These are phyloP conservation scores for Thamnidium elegans DNA, from an alignment of 192 early-diverging fungal species.

Conservation along the genomic window DNA sequence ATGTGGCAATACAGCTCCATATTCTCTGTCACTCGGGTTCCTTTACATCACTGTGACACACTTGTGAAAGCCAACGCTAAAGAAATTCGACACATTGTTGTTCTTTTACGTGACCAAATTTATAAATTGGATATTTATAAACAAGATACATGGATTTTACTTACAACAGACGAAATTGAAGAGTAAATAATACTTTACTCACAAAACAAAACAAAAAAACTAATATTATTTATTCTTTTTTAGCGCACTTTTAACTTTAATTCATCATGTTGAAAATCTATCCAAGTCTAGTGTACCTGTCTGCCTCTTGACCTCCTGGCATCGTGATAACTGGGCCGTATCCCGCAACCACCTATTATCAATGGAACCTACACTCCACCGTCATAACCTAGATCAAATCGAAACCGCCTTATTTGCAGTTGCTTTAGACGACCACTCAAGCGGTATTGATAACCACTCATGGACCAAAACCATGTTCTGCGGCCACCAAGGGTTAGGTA, in stretches of 20 bases:
- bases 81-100: conserved; percentile 56
- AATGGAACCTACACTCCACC: conserved; percentile 53
- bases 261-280: conserved; percentile 45
- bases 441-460: conserved; percentile 31
- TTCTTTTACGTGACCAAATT: conserved; percentile 76
- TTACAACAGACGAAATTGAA: conserved; percentile 69
- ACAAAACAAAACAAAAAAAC: neutral
- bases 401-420: conserved; percentile 76
- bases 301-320: conserved; percentile 67
- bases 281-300: conserved; percentile 54
- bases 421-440: conserved; percentile 67
- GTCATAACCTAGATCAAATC: conserved; percentile 56
- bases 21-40: conserved; percentile 82
- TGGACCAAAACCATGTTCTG: conserved; percentile 47
- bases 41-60: conserved; percentile 71
- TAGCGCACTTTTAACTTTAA: conserved; percentile 59
- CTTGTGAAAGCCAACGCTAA: conserved; percentile 50
- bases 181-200: conserved; percentile 42
- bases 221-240: no score
- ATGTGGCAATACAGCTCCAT: conserved; percentile 84
- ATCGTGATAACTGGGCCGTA: conserved; percentile 80
- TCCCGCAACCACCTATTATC: conserved; percentile 66
- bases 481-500: conserved; percentile 49
- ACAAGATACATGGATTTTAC: conserved; percentile 47
- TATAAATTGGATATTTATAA: conserved; percentile 71